phyloP scores from a whole-genome alignment of 768 basidiomycete species.

The Termitomyces sp. region DNA sequence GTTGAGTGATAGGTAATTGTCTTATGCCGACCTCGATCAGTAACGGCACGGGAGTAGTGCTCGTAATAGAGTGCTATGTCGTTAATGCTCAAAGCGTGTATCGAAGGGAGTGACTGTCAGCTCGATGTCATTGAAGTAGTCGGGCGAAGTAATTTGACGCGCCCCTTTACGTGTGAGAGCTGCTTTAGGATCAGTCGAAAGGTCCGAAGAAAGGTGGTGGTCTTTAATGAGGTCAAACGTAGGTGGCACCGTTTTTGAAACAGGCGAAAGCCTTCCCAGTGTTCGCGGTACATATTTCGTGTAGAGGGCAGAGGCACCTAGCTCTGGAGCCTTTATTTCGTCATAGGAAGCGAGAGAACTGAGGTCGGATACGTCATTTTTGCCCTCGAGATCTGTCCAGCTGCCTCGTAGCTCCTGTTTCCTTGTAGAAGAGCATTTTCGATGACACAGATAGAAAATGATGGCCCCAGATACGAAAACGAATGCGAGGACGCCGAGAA shows the following conservation, averaged over 20 bases:
- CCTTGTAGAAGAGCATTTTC: not conserved
- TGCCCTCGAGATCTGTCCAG: conserved; percentile 11
- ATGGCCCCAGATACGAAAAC: conserved; percentile 6
- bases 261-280: conserved; percentile 3
- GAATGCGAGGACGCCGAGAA: conserved; percentile 12
- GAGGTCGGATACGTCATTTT: not conserved
- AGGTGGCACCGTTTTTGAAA: not conserved
- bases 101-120: not conserved
- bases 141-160: not conserved
- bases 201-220: conserved; percentile 6
- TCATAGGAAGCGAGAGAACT: not conserved
- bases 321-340: not conserved
- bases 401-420: not conserved
- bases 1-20: not conserved
- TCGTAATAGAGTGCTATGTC: not conserved
- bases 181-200: not conserved
- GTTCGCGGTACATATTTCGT: conserved; percentile 5
- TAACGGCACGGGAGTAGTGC: not conserved
- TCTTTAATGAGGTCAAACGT: conserved; percentile 2
- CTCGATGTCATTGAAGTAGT: not conserved
- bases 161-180: too few species aligned
- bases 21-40: not conserved
- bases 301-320: not conserved
- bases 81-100: not conserved
- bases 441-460: conserved; percentile 10